Evolutionary conservation across 129 eudicot genomes (phyloP), one percentile per base, ranked within the genome.

Genomic region (Centrapalus pauciflorus): DNA sequence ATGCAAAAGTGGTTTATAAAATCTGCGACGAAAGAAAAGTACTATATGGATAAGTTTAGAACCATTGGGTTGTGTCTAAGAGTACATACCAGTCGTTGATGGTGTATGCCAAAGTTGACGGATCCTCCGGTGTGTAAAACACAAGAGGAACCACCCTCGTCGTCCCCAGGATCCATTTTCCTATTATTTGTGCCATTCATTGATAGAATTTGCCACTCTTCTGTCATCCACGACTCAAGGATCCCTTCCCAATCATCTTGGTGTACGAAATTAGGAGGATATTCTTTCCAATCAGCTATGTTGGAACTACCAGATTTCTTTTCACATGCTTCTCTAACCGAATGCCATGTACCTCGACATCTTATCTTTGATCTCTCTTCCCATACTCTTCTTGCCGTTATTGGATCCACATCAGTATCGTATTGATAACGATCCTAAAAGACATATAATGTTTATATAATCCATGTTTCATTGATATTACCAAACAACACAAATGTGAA

Each of bases 241-340:
- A 55, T 55, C 32, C 61, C 61, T 3, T 55, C 61, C 61, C 34
- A 55, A 25, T 55, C 61, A 24, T 55, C 34, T 26, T 55, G 4
- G 34, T 26, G 19, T 24, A 55, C 61, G 12, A 55, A 4, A 0
- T 14, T 2, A 55, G 61, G 61, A 27, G 19, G 24, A 12, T 1
- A 7, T 4, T 1, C 8, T 12, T 27, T 55, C 35, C 61, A 55
- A 8, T 55, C 20, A 24, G 3, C 19, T 11, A 34, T 33, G 19
- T 55, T 55, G 0, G 34, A 19, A 24, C 35, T 55, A 0, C 12
- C 0, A 3, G 61, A 19, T 9, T 55, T 26, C 61, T 55, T 26
- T 55, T 24, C 25, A 25, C 61, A 55, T 11, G 10, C 4, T 11
- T 11, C 26, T 13, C 61, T 55, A 55, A 55, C 61, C 1, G 1